These are phyloP conservation scores for Leccinum rimulosum DNA, from an alignment of 768 basidiomycete species.

Conservation along the genomic window DNA sequence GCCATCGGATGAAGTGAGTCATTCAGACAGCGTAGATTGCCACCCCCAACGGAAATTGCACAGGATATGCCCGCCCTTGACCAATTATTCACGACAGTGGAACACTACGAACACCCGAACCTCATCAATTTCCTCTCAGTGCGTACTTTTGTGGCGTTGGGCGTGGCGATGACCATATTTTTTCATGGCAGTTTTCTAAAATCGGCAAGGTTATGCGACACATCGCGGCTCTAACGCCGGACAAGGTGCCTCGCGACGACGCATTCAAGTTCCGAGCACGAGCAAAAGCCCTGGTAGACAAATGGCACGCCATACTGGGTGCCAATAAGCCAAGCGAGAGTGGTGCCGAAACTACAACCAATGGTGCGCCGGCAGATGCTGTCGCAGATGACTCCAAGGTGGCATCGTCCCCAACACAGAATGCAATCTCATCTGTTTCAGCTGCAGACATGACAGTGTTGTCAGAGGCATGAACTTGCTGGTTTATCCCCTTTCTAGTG, in stretches of 20 bases:
- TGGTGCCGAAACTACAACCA: constrained; percentile 26
- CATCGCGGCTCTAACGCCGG: constrained; percentile 44
- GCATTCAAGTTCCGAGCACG: constrained; percentile 53
- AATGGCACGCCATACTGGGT: constrained; percentile 41
- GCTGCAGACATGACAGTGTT: constrained; percentile 44
- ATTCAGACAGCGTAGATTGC: background rate
- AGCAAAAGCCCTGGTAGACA: constrained; percentile 45
- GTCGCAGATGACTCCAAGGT: constrained; percentile 23
- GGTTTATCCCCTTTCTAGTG: constrained; percentile 9
- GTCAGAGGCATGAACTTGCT: constrained; percentile 35
- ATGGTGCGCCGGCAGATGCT: constrained; percentile 24
- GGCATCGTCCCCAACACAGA: constrained; percentile 24
- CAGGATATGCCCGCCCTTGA: constrained; percentile 80
- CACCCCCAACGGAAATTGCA: constrained; percentile 7
- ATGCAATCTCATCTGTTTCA: constrained; percentile 28
- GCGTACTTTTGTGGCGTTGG: constrained; percentile 22
- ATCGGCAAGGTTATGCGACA: constrained; percentile 62
- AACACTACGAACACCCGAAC: constrained; percentile 72
- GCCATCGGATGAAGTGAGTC: constrained; percentile 64
- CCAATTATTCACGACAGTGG: constrained; percentile 70
- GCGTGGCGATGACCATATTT: constrained; percentile 8
- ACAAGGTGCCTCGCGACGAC: constrained; percentile 48
- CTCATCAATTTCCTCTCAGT: constrained; percentile 67
- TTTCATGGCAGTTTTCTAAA: constrained; percentile 39
- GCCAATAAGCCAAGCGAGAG: constrained; percentile 34